phyloP scores from a whole-genome alignment of 2,329 filamentous ascomycete species.

The Fusarium ambrosium region DNA sequence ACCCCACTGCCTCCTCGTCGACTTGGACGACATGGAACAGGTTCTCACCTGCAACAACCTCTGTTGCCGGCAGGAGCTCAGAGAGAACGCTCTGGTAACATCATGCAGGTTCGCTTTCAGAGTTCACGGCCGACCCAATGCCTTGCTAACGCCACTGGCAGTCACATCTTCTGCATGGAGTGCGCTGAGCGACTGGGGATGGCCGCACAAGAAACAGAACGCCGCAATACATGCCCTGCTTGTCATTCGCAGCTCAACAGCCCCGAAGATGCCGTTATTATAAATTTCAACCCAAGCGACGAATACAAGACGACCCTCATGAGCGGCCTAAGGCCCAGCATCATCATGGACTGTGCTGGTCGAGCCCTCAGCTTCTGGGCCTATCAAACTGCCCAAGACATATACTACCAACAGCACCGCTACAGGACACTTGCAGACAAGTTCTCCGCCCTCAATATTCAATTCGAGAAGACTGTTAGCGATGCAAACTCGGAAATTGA shows the following conservation, averaged over 20 bases:
- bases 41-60: slow-evolving; percentile 83
- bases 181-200: slow-evolving; percentile 78
- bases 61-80: slow-evolving; percentile 78
- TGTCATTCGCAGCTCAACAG: slow-evolving; percentile 78
- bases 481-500: slow-evolving; percentile 82
- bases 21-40: slow-evolving; percentile 74
- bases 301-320: slow-evolving; percentile 92
- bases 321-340: slow-evolving; percentile 82
- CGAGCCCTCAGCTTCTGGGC: slow-evolving; percentile 86
- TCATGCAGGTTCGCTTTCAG: slow-evolving; percentile 78
- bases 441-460: slow-evolving; percentile 72
- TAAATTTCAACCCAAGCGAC: slow-evolving; percentile 82
- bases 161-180: slow-evolving; percentile 86
- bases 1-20: background rate
- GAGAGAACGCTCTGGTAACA: slow-evolving; percentile 83
- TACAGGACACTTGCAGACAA: slow-evolving; percentile 80
- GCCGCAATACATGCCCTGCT: slow-evolving; percentile 76
- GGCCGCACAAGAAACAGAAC: slow-evolving; percentile 53
- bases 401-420: slow-evolving; percentile 82
- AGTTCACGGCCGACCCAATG: background rate
- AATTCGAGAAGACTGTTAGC: slow-evolving; percentile 79
- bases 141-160: slow-evolving; percentile 50
- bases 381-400: slow-evolving; percentile 87
- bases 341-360: slow-evolving; percentile 89
- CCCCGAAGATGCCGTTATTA: slow-evolving; percentile 80